These are phyloP conservation scores for Vigna trinervia DNA, from an alignment of 306 rosid species.

Conservation along the genomic window DNA sequence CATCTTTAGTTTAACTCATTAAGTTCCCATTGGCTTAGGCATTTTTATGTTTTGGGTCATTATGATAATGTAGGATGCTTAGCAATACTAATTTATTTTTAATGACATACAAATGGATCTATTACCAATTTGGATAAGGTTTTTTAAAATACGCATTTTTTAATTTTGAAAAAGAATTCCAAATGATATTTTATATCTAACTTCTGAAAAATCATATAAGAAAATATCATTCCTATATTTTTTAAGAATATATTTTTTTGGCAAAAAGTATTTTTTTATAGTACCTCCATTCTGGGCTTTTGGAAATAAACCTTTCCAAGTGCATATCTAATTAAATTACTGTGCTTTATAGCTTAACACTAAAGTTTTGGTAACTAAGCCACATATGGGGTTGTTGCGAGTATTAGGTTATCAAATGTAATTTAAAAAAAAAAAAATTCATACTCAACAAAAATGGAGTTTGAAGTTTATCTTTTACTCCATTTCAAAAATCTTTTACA, in stretches of 20 bases:
- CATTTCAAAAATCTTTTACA: no score
- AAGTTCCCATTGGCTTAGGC: background rate
- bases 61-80: background rate
- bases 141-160: background rate
- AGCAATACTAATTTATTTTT: background rate
- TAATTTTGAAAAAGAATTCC: background rate
- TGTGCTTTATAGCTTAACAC: slow-evolving; percentile 8
- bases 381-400: no score
- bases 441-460: no score
- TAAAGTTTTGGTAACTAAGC: background rate
- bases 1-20: background rate
- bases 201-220: background rate
- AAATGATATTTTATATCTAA: background rate
- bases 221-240: background rate
- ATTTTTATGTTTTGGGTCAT: slow-evolving; percentile 8
- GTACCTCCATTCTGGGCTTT: background rate
- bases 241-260: background rate
- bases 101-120: background rate
- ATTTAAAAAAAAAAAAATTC: no score
- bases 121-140: background rate
- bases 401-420: no score
- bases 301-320: background rate
- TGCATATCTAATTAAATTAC: background rate
- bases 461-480: no score
- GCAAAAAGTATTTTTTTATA: background rate